Percentiles rank a stretch among this genome's conserved stretches.
Conservation (phyloP, 345 rosid genomes). For the Cardamine occulta region DNA sequence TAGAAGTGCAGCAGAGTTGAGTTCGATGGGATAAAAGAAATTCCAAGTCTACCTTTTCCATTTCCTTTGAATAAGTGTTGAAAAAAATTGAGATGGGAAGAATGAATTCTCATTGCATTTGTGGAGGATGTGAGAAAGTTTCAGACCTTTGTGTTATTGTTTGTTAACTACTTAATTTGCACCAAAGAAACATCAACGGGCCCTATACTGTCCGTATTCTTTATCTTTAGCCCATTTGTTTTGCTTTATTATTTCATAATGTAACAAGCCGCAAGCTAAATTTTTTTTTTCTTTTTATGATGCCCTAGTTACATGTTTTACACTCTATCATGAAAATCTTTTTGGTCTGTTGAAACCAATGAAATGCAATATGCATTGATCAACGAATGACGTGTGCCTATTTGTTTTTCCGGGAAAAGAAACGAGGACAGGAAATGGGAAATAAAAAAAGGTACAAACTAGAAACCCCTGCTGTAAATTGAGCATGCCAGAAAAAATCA, state of each 20-base stretch:
- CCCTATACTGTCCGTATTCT: background rate
- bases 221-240: background rate
- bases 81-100: slow-evolving; percentile 4
- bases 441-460: background rate
- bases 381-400: background rate
- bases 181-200: slow-evolving; percentile 1
- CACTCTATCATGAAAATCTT: background rate
- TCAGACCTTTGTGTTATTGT: slow-evolving; percentile 10
- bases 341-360: too few species aligned
- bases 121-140: slow-evolving; percentile 12
- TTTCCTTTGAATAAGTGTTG: slow-evolving; percentile 29
- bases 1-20: slow-evolving; percentile 7
- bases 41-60: slow-evolving; percentile 8
- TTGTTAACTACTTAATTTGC: background rate
- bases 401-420: background rate
- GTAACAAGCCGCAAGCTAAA: background rate
- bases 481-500: too few species aligned
- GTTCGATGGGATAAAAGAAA: background rate
- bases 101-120: background rate
- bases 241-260: background rate
- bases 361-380: background rate
- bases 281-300: background rate
- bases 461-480: background rate
- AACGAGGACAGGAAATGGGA: background rate
- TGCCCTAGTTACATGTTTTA: background rate